Evolutionary conservation across 1,284 basidiomycete genomes (phyloP).

Genomic region (Moesziomyces sp.): DNA sequence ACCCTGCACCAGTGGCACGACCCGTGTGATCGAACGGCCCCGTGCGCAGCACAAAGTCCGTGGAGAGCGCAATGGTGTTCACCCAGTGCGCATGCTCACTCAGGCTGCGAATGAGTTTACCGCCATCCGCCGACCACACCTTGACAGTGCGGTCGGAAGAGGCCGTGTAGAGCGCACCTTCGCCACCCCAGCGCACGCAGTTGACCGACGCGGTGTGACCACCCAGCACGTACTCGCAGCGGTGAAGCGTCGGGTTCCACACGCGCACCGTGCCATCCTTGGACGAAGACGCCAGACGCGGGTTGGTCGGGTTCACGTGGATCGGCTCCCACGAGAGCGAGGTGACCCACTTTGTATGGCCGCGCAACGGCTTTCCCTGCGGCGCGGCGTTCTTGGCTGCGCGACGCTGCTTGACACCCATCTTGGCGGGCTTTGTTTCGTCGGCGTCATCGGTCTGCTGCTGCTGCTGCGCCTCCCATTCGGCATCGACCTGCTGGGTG

Average conservation of each 20-base stretch:
- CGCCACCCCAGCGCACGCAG: slow-evolving; percentile 90
- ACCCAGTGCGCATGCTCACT: slow-evolving; percentile 99
- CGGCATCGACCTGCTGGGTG: slow-evolving; percentile 56
- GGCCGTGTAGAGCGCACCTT: slow-evolving; percentile 78
- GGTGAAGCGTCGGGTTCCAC: slow-evolving; percentile 82
- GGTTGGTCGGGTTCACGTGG: slow-evolving; percentile 71
- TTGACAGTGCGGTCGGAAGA: slow-evolving; percentile 92
- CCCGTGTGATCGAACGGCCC: slow-evolving; percentile 89
- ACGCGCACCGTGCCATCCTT: slow-evolving; percentile 95
- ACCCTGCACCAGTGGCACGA: slow-evolving; percentile 10
- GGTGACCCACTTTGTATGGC: slow-evolving; percentile 96
- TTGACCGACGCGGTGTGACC: slow-evolving; percentile 95
- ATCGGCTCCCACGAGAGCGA: slow-evolving; percentile 97
- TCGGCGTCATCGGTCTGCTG: slow-evolving; percentile 3
- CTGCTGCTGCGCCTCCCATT: slow-evolving; percentile 34
- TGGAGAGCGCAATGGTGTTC: slow-evolving; percentile 92
- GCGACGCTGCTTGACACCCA: slow-evolving; percentile 58
- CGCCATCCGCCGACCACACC: slow-evolving; percentile 86
- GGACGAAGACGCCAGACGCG: slow-evolving; percentile 88
- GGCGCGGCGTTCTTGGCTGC: slow-evolving; percentile 61
- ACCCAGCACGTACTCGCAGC: slow-evolving; percentile 85
- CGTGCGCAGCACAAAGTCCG: slow-evolving; percentile 92
- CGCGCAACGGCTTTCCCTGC: slow-evolving; percentile 71
- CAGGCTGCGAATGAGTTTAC: slow-evolving; percentile 76
- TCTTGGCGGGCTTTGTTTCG: slow-evolving; percentile 30